These are phyloP conservation scores for Boletus sensibilis DNA, from an alignment of 768 basidiomycete genomes.

Conservation along the genomic window DNA sequence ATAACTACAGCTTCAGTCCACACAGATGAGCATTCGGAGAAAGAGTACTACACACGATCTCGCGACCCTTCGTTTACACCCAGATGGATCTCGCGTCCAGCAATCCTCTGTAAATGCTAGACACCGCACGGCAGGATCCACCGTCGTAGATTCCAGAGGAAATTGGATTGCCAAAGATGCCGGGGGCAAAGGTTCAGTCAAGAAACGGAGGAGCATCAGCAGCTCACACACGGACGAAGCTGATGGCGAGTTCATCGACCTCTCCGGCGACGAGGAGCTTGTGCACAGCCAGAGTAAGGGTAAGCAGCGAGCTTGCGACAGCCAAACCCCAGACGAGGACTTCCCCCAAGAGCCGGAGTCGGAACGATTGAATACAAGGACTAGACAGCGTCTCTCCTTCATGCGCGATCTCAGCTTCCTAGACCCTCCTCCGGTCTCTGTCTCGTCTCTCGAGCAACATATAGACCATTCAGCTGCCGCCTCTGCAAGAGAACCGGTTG, in stretches of 20 bases:
- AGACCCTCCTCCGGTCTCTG: constrained; percentile 29
- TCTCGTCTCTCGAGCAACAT: constrained; percentile 12
- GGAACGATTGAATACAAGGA: constrained; percentile 20
- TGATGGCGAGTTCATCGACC: constrained; percentile 26
- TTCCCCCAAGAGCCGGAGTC: constrained; percentile 11
- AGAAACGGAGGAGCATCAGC: constrained; percentile 32
- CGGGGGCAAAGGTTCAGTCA: constrained; percentile 48
- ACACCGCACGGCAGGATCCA: constrained; percentile 34
- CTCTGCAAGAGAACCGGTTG: constrained; percentile 7
- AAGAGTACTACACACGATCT: constrained; percentile 63
- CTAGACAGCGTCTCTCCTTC: constrained; percentile 48
- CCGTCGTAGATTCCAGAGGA: constrained; percentile 47
- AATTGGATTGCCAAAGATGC: constrained; percentile 72
- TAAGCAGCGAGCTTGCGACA: constrained; percentile 24
- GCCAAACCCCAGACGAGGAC: constrained; percentile 8
- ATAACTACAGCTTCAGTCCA: not conserved
- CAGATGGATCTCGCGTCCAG: constrained; percentile 60
- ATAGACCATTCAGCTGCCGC: constrained; percentile 1
- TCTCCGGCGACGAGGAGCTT: constrained; percentile 20
- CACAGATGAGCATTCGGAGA: constrained; percentile 32
- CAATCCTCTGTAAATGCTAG: constrained; percentile 39
- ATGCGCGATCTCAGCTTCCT: constrained; percentile 54
- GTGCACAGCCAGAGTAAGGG: constrained; percentile 19
- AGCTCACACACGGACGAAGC: constrained; percentile 21
- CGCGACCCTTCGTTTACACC: constrained; percentile 61